Percentiles rank a stretch among this genome's conserved stretches.
phyloP scores from a whole-genome alignment of 257 asterid species.

The Penstemon barbatus region DNA sequence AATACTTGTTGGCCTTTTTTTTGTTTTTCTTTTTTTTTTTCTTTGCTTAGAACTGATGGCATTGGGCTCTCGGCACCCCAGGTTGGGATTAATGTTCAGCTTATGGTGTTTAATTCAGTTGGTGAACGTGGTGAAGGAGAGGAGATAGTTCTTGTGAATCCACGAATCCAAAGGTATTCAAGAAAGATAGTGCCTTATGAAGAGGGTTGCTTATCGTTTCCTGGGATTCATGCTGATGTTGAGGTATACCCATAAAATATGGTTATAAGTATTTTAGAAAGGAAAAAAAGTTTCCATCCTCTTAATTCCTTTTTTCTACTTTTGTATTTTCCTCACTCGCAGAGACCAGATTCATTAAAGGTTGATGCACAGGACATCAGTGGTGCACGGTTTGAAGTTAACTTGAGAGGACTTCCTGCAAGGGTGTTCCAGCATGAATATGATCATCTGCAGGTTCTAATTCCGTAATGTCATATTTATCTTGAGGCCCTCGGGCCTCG shows the following conservation, averaged over 20 bases:
- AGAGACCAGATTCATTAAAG: constrained; percentile 87
- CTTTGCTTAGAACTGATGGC: constrained; percentile 85
- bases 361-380: constrained; percentile 78
- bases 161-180: constrained; percentile 62
- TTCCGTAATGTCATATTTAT: constrained; percentile 7
- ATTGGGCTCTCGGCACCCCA: constrained; percentile 97
- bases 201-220: constrained; percentile 97
- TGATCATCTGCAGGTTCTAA: constrained; percentile 79
- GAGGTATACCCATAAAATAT: constrained; percentile 39
- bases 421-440: constrained; percentile 93
- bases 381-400: constrained; percentile 66
- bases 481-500: neutral
- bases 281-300: too few relatives aligned
- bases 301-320: too few relatives aligned
- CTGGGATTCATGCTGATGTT: constrained; percentile 74
- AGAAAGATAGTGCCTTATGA: constrained; percentile 61
- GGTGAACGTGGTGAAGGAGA: constrained; percentile 89
- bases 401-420: constrained; percentile 76
- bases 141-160: constrained; percentile 89
- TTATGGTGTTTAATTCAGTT: constrained; percentile 88
- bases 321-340: constrained; percentile 10
- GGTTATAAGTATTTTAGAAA: neutral
- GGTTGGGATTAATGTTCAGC: constrained; percentile 84
- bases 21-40: constrained; percentile 33
- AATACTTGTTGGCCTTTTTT: constrained; percentile 41